Evolutionary conservation across 1,139 yeast species (phyloP), one percentile per base, ranked within the genome.

Genomic region (Trichomonascaceae sp.): DNA sequence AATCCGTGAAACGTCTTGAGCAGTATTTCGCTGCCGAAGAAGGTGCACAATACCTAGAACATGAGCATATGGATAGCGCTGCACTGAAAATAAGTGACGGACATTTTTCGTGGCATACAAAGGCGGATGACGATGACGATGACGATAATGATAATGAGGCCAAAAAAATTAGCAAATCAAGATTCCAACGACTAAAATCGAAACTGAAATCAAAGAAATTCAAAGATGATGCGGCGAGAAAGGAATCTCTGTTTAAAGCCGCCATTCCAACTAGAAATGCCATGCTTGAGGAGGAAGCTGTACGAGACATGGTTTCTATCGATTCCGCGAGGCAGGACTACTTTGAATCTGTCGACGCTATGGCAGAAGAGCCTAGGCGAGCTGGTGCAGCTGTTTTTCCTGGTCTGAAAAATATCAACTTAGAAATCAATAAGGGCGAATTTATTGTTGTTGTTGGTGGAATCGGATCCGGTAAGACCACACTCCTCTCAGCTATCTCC

Each of bases 381-480:
- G 61, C 61, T 9, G 63, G 66, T 6, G 57, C 65, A 17, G 48
- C 47, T 41, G 60, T 58, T 27, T 72, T 71, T 55, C 65, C 68
- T 15, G 82, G 83, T 0, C 72, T 81, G 55, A 62, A 69, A 3
- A 63, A 79, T 55, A 62, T 82, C 41, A 67, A 76, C 57, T 60
- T 83, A 12, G 52, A 63, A 0, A 68, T 83, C 52, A 63, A 69
- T 47, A 75, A 75, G 54, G 82, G 83, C 5, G 87, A 83, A 61
- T 80, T 84, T 51, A 68, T 83, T 2, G 82, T 82, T 52, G 72
- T 84, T 10, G 80, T 85, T 0, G 90, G 90, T 27, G 65, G 79
- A 7, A 80, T 83, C 60, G 89, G 89, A 2, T 73, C 85, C 0
- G 89, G 90, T 41, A 84, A 84, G 61, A 73, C 87, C 0, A 82